phyloP scores from a whole-genome alignment of 441 rosid genomes.

The Pelargonium cotyledonis region DNA sequence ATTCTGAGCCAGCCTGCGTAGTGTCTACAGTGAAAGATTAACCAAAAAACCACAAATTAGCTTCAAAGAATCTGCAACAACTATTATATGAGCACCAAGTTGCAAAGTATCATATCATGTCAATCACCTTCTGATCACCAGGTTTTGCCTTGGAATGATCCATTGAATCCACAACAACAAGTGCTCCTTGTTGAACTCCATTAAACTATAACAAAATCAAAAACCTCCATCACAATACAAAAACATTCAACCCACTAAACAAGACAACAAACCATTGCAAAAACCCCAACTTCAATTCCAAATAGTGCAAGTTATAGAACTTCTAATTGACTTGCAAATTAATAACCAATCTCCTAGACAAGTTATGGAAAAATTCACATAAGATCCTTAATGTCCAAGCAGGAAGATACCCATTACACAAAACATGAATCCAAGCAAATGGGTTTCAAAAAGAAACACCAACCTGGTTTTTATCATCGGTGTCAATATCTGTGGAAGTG shows the following conservation, averaged over 20 bases:
- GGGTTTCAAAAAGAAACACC: conserved; percentile 26
- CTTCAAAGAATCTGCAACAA: background rate
- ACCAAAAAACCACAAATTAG: conserved; percentile 8
- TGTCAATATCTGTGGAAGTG: conserved; percentile 91
- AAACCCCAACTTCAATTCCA: background rate
- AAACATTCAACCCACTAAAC: background rate
- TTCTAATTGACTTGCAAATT: background rate
- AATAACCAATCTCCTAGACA: too few relatives aligned
- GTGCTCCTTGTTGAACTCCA: conserved; percentile 41
- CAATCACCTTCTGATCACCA: conserved; percentile 62
- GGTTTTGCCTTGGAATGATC: conserved; percentile 51
- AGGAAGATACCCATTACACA: background rate
- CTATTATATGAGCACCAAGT: background rate
- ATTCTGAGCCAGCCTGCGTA: conserved; percentile 64
- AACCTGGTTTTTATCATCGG: conserved; percentile 82
- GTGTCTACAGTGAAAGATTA: conserved; percentile 29
- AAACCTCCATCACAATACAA: background rate
- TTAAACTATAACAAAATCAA: conserved; percentile 20
- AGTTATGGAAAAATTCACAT: too few relatives aligned
- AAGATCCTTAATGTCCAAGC: background rate
- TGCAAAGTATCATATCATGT: background rate
- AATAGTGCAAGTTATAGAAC: background rate
- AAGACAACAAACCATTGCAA: background rate
- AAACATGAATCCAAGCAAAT: background rate
- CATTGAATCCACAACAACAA: conserved; percentile 45